These are phyloP conservation scores for Penicillium bovifimosum DNA, from an alignment of 495 filamentous ascomycete genomes.

Conservation along the genomic window DNA sequence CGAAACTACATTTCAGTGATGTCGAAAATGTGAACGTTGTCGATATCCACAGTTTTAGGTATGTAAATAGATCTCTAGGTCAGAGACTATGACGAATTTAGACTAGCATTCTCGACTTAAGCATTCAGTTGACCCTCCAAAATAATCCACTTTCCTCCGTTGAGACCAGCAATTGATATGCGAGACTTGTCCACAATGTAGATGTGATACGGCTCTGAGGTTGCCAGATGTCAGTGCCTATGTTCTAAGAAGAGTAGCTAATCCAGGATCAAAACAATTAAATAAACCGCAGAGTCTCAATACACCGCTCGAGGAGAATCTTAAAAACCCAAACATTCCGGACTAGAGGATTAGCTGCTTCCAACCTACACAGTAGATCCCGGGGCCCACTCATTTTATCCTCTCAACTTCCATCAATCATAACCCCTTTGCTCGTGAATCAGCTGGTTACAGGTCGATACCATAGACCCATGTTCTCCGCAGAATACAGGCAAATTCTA, in stretches of 20 bases:
- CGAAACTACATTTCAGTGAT: too few species aligned
- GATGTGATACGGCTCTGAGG: slow-evolving; percentile 32
- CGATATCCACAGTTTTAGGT: neutral
- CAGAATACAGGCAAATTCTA: slow-evolving; percentile 35
- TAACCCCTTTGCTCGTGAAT: neutral
- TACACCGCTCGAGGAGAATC: slow-evolving; percentile 24
- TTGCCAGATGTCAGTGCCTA: neutral
- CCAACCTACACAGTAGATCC: too few species aligned
- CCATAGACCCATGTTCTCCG: slow-evolving; percentile 48
- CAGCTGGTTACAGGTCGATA: slow-evolving; percentile 7
- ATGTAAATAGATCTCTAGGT: neutral
- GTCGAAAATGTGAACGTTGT: too few species aligned
- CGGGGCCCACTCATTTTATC: slow-evolving; percentile 36
- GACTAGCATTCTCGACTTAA: neutral
- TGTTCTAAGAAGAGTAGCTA: neutral
- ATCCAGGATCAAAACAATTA: slow-evolving; percentile 6
- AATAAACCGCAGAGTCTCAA: slow-evolving; percentile 25
- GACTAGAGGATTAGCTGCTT: slow-evolving; percentile 32
- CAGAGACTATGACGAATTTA: neutral
- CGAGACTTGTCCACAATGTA: slow-evolving; percentile 36
- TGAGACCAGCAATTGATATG: slow-evolving; percentile 39
- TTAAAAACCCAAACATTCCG: slow-evolving; percentile 42
- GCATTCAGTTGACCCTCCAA: slow-evolving; percentile 26
- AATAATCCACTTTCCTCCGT: slow-evolving; percentile 37
- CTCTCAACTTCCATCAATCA: slow-evolving; percentile 3